Base-by-base conservation (phyloP, 2,329 filamentous ascomycete species). In the Polychaeton citri region DNA sequence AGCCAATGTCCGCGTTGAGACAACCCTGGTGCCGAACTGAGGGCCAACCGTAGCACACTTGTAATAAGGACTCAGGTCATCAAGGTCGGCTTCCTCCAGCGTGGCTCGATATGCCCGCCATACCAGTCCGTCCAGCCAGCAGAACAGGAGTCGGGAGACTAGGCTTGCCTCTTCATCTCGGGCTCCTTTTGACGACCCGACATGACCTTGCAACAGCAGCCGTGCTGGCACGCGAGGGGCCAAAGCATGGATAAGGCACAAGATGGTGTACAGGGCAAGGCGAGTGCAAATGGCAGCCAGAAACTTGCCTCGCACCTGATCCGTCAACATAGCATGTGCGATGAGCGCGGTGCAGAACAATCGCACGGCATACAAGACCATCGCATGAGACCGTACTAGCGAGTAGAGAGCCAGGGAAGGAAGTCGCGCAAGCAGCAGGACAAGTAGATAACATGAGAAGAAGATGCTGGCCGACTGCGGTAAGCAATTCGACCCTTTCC, bases 141-240 rank as follows among this genome's bases (percentile, higher is more conserved):
- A 66, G 54, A 94, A 95, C 2, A 83, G 86, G 19, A 77, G 76
- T 32, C 90, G 67, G 4, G 87, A 94, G 42, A 94, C 74, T 8
- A 94, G 61, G 54, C 86, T 94, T 2, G 88, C 85, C 30, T 81
- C 67, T 6, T 83, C 82, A 54, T 95, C 85, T 43, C 72, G 76
- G 3, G 85, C 86, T n/a, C 88, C 87, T 50, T 86, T 74, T 34
- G 95, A 74, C 17, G 79, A 79, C 42, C 81, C 82, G 57, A 93
- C 85, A 66, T 84, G 85, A 58, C 92, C 84, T 50, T 94, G 56
- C 28, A 86, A 59, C 9, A 95, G 81, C 3, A 79, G 76, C 60
- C 85, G 90, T 59, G 94, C 94, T 26, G 87, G 88, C 62, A 85
- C 88, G 45, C 87, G 76, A 43, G 83, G 88, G 36, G 77, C 81